Conservation (phyloP, 306 rosid species). For the Argentina anserina region DNA sequence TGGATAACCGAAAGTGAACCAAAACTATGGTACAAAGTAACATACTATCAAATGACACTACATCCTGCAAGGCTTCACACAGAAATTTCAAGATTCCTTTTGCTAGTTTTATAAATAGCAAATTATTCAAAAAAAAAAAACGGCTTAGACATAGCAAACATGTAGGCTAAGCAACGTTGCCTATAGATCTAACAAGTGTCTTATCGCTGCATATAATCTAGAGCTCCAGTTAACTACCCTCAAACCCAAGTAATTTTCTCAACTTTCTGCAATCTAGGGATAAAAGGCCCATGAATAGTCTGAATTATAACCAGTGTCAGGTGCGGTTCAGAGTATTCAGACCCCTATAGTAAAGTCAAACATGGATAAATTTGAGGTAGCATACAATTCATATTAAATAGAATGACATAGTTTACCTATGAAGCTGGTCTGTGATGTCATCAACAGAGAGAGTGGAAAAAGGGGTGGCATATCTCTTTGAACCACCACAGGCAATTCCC, state of each 20-base stretch:
- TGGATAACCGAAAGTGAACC: background rate
- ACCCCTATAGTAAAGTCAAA: background rate
- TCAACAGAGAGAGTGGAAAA: conserved; percentile 81
- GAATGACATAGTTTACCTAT: conserved; percentile 46
- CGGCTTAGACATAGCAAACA: no score
- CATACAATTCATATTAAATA: background rate
- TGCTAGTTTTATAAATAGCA: no score
- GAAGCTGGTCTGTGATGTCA: conserved; percentile 82
- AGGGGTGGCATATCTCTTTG: conserved; percentile 70
- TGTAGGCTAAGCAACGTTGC: background rate
- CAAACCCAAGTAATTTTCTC: background rate
- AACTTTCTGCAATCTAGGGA: background rate
- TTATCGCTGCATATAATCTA: background rate
- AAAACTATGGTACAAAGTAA: background rate
- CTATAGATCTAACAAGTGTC: background rate
- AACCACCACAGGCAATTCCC: conserved; percentile 80
- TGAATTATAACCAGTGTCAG: background rate
- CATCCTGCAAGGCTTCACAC: background rate
- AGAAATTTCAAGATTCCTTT: background rate
- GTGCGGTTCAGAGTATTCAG: background rate
- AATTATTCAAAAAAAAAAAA: no score
- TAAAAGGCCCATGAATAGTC: background rate
- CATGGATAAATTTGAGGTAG: background rate
- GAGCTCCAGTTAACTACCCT: background rate
- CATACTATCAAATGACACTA: background rate